Conservation (phyloP, 805 yeast genomes). For the Alloascoidea hylecoeti region DNA sequence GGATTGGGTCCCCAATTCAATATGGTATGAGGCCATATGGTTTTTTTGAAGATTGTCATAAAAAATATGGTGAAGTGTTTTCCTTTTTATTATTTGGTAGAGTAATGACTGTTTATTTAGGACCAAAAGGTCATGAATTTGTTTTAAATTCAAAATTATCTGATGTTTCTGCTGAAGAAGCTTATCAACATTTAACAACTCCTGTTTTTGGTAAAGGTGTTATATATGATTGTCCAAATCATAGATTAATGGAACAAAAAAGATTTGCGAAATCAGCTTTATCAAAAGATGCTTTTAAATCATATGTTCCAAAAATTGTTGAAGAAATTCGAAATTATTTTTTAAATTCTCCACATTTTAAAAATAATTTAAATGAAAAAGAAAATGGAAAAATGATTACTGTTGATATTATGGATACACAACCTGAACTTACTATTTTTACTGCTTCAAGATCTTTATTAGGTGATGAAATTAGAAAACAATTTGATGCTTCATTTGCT, state of each 20-base stretch:
- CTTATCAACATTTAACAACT: constrained; percentile 72
- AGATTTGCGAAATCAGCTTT: constrained; percentile 68
- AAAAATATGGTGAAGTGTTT: constrained; percentile 68
- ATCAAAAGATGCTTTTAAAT: constrained; percentile 53
- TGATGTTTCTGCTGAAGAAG: constrained; percentile 76
- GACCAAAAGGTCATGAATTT: constrained; percentile 84
- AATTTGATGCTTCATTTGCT: constrained; percentile 61
- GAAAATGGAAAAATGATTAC: constrained; percentile 6
- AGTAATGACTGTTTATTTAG: constrained; percentile 75
- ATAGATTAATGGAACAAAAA: constrained; percentile 77
- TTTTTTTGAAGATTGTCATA: constrained; percentile 53
- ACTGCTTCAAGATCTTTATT: constrained; percentile 71
- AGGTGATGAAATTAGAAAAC: constrained; percentile 68
- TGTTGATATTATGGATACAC: constrained; percentile 44
- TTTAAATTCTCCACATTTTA: constrained; percentile 28
- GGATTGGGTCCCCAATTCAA: constrained; percentile 67
- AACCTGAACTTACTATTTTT: constrained; percentile 75
- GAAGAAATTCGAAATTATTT: constrained; percentile 56
- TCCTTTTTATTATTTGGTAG: constrained; percentile 67
- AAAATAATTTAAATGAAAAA: constrained; percentile 12
- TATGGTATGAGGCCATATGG: constrained; percentile 80
- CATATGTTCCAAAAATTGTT: constrained; percentile 61
- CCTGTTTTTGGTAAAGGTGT: constrained; percentile 87
- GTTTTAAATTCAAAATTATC: constrained; percentile 61
- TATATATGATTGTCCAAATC: constrained; percentile 73